Base-by-base conservation (phyloP, 1,139 yeast genomes). In the Eremothecium coryli region DNA sequence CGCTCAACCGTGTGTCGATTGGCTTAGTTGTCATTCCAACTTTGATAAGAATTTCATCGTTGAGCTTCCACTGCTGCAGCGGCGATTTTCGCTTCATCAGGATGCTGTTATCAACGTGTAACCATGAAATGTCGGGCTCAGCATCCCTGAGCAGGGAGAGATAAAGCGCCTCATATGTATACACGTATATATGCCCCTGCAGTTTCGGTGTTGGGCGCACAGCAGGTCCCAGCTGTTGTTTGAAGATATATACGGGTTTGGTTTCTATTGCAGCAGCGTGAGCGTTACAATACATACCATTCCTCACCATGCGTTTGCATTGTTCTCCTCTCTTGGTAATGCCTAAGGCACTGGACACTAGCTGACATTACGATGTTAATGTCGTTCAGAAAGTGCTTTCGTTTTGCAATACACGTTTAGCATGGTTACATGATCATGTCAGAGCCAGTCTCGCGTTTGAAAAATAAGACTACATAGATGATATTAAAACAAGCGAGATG, bases 11-110 rank as follows among this genome's bases (percentile, higher is more conserved):
- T 6, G 45, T 31, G n/a, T 38, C 37, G 14, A 52, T 58, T 18
- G 43, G 35, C 25, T 45, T 46, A 4, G 52, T 48, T 1, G 59
- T 54, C 56, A 54, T 50, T 3, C 59, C 59, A 12, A 54, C 45
- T 31, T 54, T 54, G 36, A 52, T 43, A 12, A 54, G 42, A 5
- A 54, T 50, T 24, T 40, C 39, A 18, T 39, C 43, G 14, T 36
- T 35, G 26, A 32, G 33, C 9, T 32, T 29, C 57, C 57, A 53
- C 20, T 38, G 37, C n/a, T 37, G 23, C 36, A 33, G 17, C 28
- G 35, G 23, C 28, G 35, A 8, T 23, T 33, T 22, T 33, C 25
- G 24, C n/a, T 29, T 23, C 17, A 21, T 22, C 7, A 48, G 31
- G 5, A 43, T 36, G 4, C 56, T 51, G 29, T 46, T 43, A 37